phyloP scores from a whole-genome alignment of 2,329 filamentous ascomycete species.

The Rutstroemia sp. region DNA sequence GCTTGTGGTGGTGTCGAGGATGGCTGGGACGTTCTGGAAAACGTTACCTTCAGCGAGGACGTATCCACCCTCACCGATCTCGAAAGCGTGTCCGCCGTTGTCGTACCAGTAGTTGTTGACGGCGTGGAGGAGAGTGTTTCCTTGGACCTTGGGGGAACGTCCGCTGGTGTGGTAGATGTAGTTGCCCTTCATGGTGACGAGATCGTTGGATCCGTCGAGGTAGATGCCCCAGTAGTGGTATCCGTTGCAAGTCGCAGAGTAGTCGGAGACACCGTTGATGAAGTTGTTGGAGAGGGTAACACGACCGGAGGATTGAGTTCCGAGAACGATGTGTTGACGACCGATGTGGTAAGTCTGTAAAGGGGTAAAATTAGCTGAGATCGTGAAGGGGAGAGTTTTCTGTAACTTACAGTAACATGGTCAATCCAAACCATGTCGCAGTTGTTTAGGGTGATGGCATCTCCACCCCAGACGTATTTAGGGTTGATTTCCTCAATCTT shows the following conservation, averaged over 20 bases:
- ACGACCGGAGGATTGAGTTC: slow-evolving; percentile 29
- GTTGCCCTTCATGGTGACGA: slow-evolving; percentile 37
- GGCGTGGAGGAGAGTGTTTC: slow-evolving; percentile 33
- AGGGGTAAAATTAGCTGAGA: no score
- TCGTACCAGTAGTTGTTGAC: slow-evolving; percentile 38
- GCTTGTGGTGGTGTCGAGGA: slow-evolving; percentile 14
- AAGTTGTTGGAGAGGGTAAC: slow-evolving; percentile 41
- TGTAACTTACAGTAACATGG: slow-evolving; percentile 25
- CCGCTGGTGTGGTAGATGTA: slow-evolving; percentile 39
- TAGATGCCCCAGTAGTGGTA: slow-evolving; percentile 42
- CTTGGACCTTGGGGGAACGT: slow-evolving; percentile 36
- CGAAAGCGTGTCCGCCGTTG: slow-evolving; percentile 39
- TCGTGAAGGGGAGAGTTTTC: no score
- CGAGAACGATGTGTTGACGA: slow-evolving; percentile 36
- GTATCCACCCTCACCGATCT: slow-evolving; percentile 28
- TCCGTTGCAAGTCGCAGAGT: slow-evolving; percentile 37
- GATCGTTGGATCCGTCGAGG: slow-evolving; percentile 34
- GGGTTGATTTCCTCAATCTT: slow-evolving; percentile 30
- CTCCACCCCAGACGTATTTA: slow-evolving; percentile 33
- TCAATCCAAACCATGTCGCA: slow-evolving; percentile 33
- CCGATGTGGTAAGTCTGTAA: slow-evolving; percentile 27
- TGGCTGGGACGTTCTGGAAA: slow-evolving; percentile 32
- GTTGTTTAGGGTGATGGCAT: slow-evolving; percentile 30
- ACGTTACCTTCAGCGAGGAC: slow-evolving; percentile 39
- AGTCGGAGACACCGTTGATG: slow-evolving; percentile 36